Conservation (phyloP, 495 filamentous ascomycete species). For the Sordaria brevicollis region DNA sequence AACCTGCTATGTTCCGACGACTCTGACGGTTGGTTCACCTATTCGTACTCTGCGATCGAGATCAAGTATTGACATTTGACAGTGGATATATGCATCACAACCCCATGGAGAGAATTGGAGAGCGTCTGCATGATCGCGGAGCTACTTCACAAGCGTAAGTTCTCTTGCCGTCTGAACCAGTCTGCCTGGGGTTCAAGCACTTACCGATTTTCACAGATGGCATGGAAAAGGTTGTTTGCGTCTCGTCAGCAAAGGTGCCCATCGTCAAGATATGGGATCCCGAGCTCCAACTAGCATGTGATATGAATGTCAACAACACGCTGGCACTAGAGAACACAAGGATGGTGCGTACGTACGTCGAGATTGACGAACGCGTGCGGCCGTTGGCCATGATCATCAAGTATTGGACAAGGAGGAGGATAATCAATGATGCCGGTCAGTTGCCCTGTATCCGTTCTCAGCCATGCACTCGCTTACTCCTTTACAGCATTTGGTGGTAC, state of each 20-base stretch:
- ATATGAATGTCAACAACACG: slow-evolving; percentile 98
- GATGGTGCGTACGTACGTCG: slow-evolving; percentile 96
- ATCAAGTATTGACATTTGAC: slow-evolving; percentile 12
- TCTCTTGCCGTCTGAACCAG: not conserved
- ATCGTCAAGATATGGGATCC: slow-evolving; percentile 99
- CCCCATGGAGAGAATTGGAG: slow-evolving; percentile 70
- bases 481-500: slow-evolving; percentile 76
- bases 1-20: slow-evolving; percentile 93
- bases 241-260: slow-evolving; percentile 87
- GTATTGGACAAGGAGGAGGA: slow-evolving; percentile 86
- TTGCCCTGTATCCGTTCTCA: slow-evolving; percentile 3
- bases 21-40: slow-evolving; percentile 68
- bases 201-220: slow-evolving; percentile 55
- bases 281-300: slow-evolving; percentile 78
- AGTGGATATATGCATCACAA: slow-evolving; percentile 98
- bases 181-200: not conserved
- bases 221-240: slow-evolving; percentile 91
- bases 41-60: not conserved
- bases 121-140: slow-evolving; percentile 80
- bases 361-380: slow-evolving; percentile 83
- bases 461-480: slow-evolving; percentile 4
- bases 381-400: slow-evolving; percentile 94
- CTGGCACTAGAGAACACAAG: slow-evolving; percentile 89
- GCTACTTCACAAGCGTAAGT: slow-evolving; percentile 71
- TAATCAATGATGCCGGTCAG: slow-evolving; percentile 92